phyloP scores from a whole-genome alignment of 768 basidiomycete species.

The Termitomyces sp. region DNA sequence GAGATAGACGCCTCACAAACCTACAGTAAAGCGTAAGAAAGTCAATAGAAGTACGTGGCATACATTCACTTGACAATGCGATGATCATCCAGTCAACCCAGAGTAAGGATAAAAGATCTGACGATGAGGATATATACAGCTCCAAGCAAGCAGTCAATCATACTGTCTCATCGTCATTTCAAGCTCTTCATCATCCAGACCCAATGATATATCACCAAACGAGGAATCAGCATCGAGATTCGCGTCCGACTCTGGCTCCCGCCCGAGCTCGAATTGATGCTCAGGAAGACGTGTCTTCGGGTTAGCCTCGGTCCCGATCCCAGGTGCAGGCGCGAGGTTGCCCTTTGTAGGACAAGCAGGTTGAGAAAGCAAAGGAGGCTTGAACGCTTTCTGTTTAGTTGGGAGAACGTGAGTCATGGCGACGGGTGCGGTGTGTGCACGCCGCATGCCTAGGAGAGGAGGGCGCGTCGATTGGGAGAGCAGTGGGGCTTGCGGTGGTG shows the following conservation, averaged over 20 bases:
- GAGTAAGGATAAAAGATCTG: too few relatives aligned
- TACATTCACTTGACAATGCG: too few relatives aligned
- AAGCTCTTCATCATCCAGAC: slow-evolving; percentile 19
- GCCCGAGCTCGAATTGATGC: not conserved
- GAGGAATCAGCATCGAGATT: slow-evolving; percentile 21
- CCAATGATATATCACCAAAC: slow-evolving; percentile 24
- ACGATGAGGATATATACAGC: too few relatives aligned
- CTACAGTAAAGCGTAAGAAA: too few relatives aligned
- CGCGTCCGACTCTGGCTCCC: slow-evolving; percentile 4
- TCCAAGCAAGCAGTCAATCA: slow-evolving; percentile 14
- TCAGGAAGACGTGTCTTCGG: not conserved
- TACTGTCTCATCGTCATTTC: slow-evolving; percentile 25
- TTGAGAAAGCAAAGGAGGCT: slow-evolving; percentile 28
- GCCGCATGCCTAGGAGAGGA: slow-evolving; percentile 37
- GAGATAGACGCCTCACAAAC: too few relatives aligned
- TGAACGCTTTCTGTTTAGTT: slow-evolving; percentile 32
- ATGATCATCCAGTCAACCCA: too few relatives aligned
- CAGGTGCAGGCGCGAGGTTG: not conserved
- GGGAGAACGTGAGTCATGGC: slow-evolving; percentile 18
- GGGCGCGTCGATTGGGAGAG: slow-evolving; percentile 21
- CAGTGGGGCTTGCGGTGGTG: not conserved
- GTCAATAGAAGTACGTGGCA: too few relatives aligned
- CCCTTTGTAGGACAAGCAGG: slow-evolving; percentile 12
- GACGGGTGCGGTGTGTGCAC: slow-evolving; percentile 22
- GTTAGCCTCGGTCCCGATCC: not conserved